Conservation (phyloP, 1,284 basidiomycete species). For the Trametes hirsuta region DNA sequence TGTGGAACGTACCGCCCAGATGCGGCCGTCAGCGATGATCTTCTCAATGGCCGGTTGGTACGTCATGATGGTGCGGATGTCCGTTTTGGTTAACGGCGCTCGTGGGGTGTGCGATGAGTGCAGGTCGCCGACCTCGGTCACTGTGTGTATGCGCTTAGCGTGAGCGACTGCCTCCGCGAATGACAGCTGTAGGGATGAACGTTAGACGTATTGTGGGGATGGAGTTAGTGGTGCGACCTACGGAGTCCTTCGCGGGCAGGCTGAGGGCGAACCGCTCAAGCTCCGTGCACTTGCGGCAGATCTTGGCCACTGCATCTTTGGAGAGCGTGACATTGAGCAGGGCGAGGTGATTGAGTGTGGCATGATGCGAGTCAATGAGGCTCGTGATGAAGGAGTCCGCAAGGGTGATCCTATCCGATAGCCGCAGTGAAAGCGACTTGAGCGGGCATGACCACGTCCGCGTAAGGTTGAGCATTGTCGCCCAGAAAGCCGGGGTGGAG, state of each 20-base stretch:
- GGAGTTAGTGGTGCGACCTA: slow-evolving; percentile 34
- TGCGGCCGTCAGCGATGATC: slow-evolving; percentile 54
- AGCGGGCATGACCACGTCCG: slow-evolving; percentile 43
- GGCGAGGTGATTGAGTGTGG: slow-evolving; percentile 47
- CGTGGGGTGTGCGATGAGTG: slow-evolving; percentile 50
- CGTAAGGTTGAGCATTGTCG: slow-evolving; percentile 40
- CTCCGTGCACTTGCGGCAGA: slow-evolving; percentile 47
- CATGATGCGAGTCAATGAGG: slow-evolving; percentile 47
- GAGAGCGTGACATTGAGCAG: slow-evolving; percentile 51
- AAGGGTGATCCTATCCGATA: slow-evolving; percentile 48
- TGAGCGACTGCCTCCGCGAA: slow-evolving; percentile 39
- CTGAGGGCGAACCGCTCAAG: slow-evolving; percentile 56
- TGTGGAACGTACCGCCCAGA: slow-evolving; percentile 57
- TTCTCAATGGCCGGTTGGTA: slow-evolving; percentile 44
- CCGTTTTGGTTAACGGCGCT: slow-evolving; percentile 42
- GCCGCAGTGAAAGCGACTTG: slow-evolving; percentile 50
- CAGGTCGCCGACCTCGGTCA: slow-evolving; percentile 50
- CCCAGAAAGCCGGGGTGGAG: slow-evolving; percentile 40
- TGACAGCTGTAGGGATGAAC: slow-evolving; percentile 21
- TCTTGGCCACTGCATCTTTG: slow-evolving; percentile 40
- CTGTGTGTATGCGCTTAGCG: slow-evolving; percentile 46
- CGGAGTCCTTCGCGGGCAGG: slow-evolving; percentile 54
- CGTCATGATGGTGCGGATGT: slow-evolving; percentile 48
- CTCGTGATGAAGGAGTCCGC: slow-evolving; percentile 44
- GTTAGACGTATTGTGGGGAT: too few relatives aligned